These are phyloP conservation scores for Pythium oligandrum DNA, from an alignment of 352 stramenopile species.

Conservation along the genomic window DNA sequence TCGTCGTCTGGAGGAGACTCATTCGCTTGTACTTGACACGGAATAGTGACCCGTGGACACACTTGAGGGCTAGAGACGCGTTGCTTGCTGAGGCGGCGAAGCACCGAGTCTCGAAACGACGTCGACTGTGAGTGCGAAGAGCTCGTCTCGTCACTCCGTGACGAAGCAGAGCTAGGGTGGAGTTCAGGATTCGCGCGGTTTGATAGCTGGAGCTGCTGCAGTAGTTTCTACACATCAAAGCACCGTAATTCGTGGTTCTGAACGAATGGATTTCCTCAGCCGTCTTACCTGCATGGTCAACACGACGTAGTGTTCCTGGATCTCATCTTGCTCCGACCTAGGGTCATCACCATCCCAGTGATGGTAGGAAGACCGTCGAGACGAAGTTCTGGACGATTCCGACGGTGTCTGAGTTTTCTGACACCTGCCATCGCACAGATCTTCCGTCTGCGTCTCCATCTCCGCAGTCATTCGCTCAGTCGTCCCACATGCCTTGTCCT, in stretches of 20 bases:
- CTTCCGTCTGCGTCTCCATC: slow-evolving; percentile 11
- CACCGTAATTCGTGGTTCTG: background rate
- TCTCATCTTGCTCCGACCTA: background rate
- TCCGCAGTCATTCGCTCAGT: slow-evolving; percentile 1
- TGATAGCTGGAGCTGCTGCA: slow-evolving; percentile 25
- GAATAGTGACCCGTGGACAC: too few species aligned
- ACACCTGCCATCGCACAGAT: too few species aligned
- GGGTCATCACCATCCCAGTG: background rate
- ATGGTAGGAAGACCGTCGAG: too few species aligned
- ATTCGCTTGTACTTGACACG: too few species aligned
- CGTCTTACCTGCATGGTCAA: slow-evolving; percentile 13
- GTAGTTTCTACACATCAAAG: slow-evolving; percentile 18
- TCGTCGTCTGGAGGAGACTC: too few species aligned
- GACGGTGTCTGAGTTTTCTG: too few species aligned
- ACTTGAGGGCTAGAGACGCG: too few species aligned
- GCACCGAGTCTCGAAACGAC: slow-evolving; percentile 10
- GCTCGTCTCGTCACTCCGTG: too few species aligned
- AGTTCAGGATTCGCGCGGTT: background rate
- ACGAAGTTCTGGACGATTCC: too few species aligned
- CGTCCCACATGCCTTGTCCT: too few species aligned
- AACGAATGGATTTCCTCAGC: background rate
- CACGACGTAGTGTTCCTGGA: slow-evolving; percentile 10
- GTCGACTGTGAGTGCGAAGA: background rate
- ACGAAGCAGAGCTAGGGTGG: too few species aligned
- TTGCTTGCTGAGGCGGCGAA: background rate